Evolutionary conservation across 2,329 filamentous ascomycete species (phyloP).

Genomic region (Fragosphaeria purpurea): DNA sequence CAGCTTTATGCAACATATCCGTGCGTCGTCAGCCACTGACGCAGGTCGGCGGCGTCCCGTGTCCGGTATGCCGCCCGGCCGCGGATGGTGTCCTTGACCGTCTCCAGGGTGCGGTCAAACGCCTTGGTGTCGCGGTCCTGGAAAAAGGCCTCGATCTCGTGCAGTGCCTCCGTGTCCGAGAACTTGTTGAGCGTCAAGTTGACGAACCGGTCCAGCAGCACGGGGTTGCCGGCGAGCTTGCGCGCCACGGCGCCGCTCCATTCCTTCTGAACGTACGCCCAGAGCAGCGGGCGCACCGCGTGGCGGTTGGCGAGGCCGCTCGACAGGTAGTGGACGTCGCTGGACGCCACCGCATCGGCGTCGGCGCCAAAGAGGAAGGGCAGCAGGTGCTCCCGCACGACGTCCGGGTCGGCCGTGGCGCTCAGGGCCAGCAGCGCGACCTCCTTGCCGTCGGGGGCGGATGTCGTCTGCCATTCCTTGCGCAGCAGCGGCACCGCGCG

Average conservation of each 20-base stretch:
- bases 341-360: conserved; percentile 60
- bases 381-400: conserved; percentile 57
- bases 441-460: conserved; percentile 84
- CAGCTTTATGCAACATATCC: conserved; percentile 4
- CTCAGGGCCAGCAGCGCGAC: conserved; percentile 71
- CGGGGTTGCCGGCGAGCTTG: conserved; percentile 66
- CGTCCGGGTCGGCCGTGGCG: conserved; percentile 54
- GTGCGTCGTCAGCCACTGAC: conserved; percentile 37
- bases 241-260: conserved; percentile 61
- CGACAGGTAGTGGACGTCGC: conserved; percentile 81
- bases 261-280: conserved; percentile 77
- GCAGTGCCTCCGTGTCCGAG: conserved; percentile 55
- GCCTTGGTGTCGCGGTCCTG: conserved; percentile 72
- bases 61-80: conserved; percentile 74
- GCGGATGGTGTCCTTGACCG: conserved; percentile 76
- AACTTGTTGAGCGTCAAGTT: conserved; percentile 71
- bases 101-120: conserved; percentile 77
- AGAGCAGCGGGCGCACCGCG: conserved; percentile 62
- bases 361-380: conserved; percentile 66
- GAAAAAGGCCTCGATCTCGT: conserved; percentile 81
- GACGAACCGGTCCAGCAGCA: conserved; percentile 83
- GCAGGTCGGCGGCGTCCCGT: conserved; percentile 61
- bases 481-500: conserved; percentile 64
- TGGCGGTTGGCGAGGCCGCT: conserved; percentile 62
- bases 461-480: conserved; percentile 73